Conservation (phyloP, 208 protist genomes). For the Endotrypanum monterogeii region DNA sequence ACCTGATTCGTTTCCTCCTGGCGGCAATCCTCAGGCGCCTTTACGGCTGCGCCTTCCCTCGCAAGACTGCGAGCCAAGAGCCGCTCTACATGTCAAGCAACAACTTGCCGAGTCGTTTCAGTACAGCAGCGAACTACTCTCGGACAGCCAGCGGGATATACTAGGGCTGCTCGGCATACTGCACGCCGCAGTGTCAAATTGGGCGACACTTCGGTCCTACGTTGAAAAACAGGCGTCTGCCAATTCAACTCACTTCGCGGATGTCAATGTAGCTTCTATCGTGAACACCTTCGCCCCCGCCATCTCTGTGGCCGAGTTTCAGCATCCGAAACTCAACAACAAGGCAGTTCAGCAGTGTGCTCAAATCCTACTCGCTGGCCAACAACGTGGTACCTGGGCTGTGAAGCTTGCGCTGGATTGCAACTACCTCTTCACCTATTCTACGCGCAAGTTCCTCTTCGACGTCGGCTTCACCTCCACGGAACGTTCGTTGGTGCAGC, state of each 20-base stretch:
- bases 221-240: conserved; percentile 9
- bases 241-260: conserved; percentile 4
- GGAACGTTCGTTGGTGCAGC: conserved; percentile 30
- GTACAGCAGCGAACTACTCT: conserved; percentile 59
- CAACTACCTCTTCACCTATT: conserved; percentile 73
- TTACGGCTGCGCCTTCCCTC: conserved; percentile 31
- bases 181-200: conserved; percentile 49
- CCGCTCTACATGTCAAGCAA: conserved; percentile 34
- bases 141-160: conserved; percentile 53
- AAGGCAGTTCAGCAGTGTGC: conserved; percentile 84
- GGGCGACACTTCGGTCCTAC: conserved; percentile 42
- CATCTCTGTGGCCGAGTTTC: conserved; percentile 59
- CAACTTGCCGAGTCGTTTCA: conserved; percentile 39
- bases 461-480: conserved; percentile 64
- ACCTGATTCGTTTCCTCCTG: conserved; percentile 16
- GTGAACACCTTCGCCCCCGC: conserved; percentile 34
- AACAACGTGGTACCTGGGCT: conserved; percentile 76
- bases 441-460: conserved; percentile 82
- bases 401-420: conserved; percentile 83
- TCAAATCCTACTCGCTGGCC: conserved; percentile 70
- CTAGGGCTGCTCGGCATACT: conserved; percentile 65
- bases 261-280: conserved; percentile 1
- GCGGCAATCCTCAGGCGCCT: conserved; percentile 15
- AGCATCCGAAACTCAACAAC: conserved; percentile 75
- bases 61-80: conserved; percentile 27